A percentile compares a stretch with the other conserved stretches of the same genome.
These are phyloP conservation scores for Schizochytrium sp. DNA, from an alignment of 108 stramenopile genomes.

Conservation along the genomic window DNA sequence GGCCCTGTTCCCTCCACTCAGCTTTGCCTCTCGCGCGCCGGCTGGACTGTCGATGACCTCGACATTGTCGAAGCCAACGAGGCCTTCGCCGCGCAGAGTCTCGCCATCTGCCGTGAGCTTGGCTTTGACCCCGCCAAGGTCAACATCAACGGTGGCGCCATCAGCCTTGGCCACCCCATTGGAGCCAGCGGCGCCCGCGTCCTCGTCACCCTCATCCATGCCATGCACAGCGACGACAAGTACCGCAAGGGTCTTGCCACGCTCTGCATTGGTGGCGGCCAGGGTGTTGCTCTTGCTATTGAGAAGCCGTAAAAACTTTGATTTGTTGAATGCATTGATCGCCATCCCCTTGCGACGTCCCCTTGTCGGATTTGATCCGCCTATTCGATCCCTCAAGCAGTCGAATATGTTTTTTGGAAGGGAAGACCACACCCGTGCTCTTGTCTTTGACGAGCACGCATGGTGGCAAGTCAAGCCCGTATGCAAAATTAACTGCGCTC, in stretches of 20 bases:
- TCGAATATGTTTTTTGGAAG: no score
- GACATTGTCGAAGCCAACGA: constrained; percentile 92
- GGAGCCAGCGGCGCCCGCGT: constrained; percentile 57
- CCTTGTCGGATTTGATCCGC: no score
- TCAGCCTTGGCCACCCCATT: constrained; percentile 50
- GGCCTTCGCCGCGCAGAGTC: constrained; percentile 83
- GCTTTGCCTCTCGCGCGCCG: background rate
- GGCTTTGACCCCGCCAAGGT: constrained; percentile 58
- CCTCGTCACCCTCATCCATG: constrained; percentile 86
- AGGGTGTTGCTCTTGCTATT: constrained; percentile 89
- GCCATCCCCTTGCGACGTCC: no score
- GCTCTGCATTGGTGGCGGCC: constrained; percentile 96
- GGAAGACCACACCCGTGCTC: no score
- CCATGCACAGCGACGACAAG: constrained; percentile 53
- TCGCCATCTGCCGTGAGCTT: constrained; percentile 58
- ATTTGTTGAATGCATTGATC: no score
- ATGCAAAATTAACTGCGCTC: no score
- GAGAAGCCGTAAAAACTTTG: constrained; percentile 35
- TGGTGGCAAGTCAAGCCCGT: no score
- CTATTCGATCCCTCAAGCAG: no score
- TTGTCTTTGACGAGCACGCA: no score
- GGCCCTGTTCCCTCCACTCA: constrained; percentile 32
- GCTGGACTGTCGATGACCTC: constrained; percentile 51
- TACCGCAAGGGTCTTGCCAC: constrained; percentile 71
- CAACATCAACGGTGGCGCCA: constrained; percentile 82